These are phyloP conservation scores for Suillus tomentosus DNA, from an alignment of 768 basidiomycete genomes.

Conservation along the genomic window DNA sequence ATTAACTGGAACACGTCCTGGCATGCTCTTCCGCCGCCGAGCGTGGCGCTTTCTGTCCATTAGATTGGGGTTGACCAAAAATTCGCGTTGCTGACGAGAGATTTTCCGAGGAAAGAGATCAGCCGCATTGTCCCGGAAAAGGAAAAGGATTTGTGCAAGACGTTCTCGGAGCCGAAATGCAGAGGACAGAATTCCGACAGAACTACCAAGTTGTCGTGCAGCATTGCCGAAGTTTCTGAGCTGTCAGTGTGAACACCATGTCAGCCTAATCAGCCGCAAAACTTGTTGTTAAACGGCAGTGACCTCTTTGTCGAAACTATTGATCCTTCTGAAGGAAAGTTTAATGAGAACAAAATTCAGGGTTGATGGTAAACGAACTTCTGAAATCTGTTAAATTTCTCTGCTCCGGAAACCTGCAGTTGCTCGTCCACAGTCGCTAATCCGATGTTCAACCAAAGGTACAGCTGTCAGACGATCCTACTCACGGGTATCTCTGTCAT, in stretches of 20 bases:
- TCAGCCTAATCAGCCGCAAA: neutral
- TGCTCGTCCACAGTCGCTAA: conserved; percentile 70
- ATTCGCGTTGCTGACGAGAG: conserved; percentile 42
- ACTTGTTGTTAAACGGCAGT: neutral
- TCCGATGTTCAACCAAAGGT: neutral
- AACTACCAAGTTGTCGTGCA: conserved; percentile 74
- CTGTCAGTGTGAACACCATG: conserved; percentile 34
- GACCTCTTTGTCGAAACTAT: conserved; percentile 67
- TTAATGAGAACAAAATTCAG: conserved; percentile 8
- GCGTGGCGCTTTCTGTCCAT: conserved; percentile 25
- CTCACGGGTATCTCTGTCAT: conserved; percentile 68
- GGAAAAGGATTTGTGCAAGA: conserved; percentile 64
- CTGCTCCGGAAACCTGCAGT: conserved; percentile 66
- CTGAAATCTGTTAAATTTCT: conserved; percentile 63
- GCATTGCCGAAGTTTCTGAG: conserved; percentile 78
- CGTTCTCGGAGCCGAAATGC: conserved; percentile 71
- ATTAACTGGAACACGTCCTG: conserved; percentile 26
- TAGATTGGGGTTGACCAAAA: conserved; percentile 33
- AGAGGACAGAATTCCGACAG: conserved; percentile 75
- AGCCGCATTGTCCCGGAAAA: conserved; percentile 76
- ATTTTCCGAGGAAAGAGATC: conserved; percentile 75
- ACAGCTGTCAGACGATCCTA: conserved; percentile 20
- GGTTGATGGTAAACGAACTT: conserved; percentile 39
- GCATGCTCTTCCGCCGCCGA: conserved; percentile 24
- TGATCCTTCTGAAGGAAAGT: conserved; percentile 46